Conservation (phyloP, 2,329 filamentous ascomycete genomes). For the Corinectria fuckeliana region DNA sequence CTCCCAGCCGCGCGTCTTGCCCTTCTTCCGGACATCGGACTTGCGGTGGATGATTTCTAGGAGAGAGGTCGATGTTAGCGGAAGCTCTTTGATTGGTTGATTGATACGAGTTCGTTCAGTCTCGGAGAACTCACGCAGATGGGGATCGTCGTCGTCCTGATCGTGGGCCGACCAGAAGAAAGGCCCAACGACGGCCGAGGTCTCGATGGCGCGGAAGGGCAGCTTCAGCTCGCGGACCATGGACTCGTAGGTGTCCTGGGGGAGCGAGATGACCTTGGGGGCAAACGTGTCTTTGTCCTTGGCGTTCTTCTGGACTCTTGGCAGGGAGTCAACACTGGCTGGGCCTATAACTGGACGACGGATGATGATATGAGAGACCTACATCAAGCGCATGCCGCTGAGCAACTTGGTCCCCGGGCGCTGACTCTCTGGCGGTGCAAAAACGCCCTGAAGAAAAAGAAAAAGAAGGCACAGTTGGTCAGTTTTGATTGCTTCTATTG, state of each 20-base stretch:
- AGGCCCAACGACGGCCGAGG: slow-evolving; percentile 64
- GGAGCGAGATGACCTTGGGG: slow-evolving; percentile 60
- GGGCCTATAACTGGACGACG: too few species aligned
- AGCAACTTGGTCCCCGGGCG: slow-evolving; percentile 52
- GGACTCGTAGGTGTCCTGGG: slow-evolving; percentile 55
- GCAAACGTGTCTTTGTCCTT: slow-evolving; percentile 64
- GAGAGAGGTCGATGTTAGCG: neutral
- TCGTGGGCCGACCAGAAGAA: slow-evolving; percentile 68
- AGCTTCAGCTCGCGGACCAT: slow-evolving; percentile 63
- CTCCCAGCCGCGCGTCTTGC: slow-evolving; percentile 69
- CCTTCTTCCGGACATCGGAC: slow-evolving; percentile 70
- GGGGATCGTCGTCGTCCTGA: slow-evolving; percentile 61
- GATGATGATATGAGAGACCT: slow-evolving; percentile 37
- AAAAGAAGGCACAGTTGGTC: neutral
- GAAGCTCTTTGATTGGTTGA: neutral
- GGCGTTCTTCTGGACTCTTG: slow-evolving; percentile 63
- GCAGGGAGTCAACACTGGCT: slow-evolving; percentile 7
- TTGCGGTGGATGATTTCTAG: slow-evolving; percentile 68
- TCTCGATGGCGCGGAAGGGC: slow-evolving; percentile 64
- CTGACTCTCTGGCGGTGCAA: slow-evolving; percentile 52
- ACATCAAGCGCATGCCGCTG: slow-evolving; percentile 63
- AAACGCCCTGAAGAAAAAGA: slow-evolving; percentile 56
- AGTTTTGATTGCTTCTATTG: neutral
- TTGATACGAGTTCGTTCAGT: too few species aligned
- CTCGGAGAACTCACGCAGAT: slow-evolving; percentile 56